Percentiles rank a stretch among this genome's conserved stretches.
Evolutionary conservation across 148 eudicot genomes (phyloP).

Genomic region (Rhododendron ferrugineum): DNA sequence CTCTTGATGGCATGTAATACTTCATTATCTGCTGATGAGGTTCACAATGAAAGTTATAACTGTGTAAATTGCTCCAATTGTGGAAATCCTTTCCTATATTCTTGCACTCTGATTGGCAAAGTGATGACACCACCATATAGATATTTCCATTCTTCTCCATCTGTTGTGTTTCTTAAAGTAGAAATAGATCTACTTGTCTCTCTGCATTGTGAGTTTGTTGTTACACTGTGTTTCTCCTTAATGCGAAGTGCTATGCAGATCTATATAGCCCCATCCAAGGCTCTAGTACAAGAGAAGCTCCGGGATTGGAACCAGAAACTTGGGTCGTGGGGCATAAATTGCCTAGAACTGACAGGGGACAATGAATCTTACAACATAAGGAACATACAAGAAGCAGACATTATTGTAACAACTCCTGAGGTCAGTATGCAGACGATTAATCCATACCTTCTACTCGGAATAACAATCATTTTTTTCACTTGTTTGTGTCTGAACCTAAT

Average conservation of each 20-base stretch:
- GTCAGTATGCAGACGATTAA: conserved; percentile 26
- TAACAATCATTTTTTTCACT: background rate
- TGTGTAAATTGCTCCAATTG: background rate
- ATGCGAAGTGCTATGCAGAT: conserved; percentile 38
- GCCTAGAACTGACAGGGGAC: conserved; percentile 96
- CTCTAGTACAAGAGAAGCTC: conserved; percentile 96
- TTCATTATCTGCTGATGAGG: background rate
- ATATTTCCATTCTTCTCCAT: background rate
- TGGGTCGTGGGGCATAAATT: conserved; percentile 62
- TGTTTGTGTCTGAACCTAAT: conserved; percentile 8
- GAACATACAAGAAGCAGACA: conserved; percentile 86
- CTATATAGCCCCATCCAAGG: conserved; percentile 96
- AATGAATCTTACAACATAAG: conserved; percentile 63
- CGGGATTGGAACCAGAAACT: conserved; percentile 84
- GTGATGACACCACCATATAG: background rate
- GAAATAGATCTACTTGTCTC: background rate
- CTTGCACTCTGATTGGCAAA: background rate
- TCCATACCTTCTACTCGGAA: background rate
- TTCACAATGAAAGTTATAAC: background rate
- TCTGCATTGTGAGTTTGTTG: background rate
- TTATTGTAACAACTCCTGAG: conserved; percentile 95
- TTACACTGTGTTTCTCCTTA: background rate
- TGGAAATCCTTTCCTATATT: background rate
- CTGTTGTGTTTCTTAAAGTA: background rate
- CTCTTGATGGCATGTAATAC: background rate